Conservation (phyloP, 2,329 filamentous ascomycete species). For the Nemania bipapillata region DNA sequence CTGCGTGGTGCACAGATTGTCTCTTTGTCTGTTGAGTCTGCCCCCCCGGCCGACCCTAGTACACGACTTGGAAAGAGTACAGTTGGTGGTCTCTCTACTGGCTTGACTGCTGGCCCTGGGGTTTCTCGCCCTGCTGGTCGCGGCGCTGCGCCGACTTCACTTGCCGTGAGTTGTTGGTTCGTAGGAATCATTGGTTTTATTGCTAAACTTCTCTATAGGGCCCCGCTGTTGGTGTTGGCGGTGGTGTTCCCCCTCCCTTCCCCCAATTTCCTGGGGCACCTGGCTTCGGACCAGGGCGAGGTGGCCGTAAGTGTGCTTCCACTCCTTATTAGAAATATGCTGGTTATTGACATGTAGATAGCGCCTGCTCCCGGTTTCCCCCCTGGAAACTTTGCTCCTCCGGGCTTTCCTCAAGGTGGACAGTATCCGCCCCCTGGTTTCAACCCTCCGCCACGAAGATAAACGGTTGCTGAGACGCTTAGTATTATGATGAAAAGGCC, state of each 20-base stretch:
- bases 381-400: conserved; percentile 59
- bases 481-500: conserved; percentile 26
- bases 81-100: conserved; percentile 73
- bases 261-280: conserved; percentile 65
- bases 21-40: conserved; percentile 93
- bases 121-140: conserved; percentile 91
- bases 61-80: conserved; percentile 83
- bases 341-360: conserved; percentile 39
- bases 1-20: conserved; percentile 94
- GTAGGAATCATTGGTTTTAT: neutral
- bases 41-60: conserved; percentile 91
- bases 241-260: conserved; percentile 68
- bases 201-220: conserved; percentile 60
- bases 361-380: conserved; percentile 46
- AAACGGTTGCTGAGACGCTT: conserved; percentile 40
- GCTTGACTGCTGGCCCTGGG: conserved; percentile 84
- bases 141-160: conserved; percentile 77
- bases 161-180: conserved; percentile 69
- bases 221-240: conserved; percentile 87
- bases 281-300: conserved; percentile 63
- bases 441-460: conserved; percentile 75
- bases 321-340: conserved; percentile 10
- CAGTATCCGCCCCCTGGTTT: conserved; percentile 78
- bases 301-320: conserved; percentile 62
- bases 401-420: conserved; percentile 58